phyloP scores from a whole-genome alignment of 1,284 basidiomycete species.

The Microbotryum scabiosae region DNA sequence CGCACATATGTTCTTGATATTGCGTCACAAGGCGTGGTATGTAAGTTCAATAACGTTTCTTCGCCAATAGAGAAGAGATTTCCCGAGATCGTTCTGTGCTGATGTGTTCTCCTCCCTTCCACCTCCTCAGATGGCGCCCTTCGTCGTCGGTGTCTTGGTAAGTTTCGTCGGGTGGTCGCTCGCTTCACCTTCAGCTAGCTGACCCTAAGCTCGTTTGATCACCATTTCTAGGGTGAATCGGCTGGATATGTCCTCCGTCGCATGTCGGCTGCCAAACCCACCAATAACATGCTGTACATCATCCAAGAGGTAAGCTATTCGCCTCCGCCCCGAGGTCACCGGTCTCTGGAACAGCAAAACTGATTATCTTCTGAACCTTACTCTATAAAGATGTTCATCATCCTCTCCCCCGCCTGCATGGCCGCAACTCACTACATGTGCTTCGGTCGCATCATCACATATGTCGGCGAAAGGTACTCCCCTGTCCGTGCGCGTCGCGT shows the following conservation, averaged over 20 bases:
- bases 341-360: too few relatives aligned
- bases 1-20: conserved; percentile 4
- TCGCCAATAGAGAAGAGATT: neutral
- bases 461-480: conserved; percentile 20
- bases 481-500: conserved; percentile 18
- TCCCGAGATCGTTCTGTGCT: neutral
- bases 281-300: conserved; percentile 15
- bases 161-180: neutral
- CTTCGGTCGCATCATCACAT: conserved; percentile 20
- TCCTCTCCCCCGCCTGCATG: conserved; percentile 21
- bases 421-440: conserved; percentile 19
- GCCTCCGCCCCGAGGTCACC: neutral
- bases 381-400: conserved; percentile 16
- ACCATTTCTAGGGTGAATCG: neutral
- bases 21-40: conserved; percentile 9
- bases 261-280: conserved; percentile 13
- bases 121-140: conserved; percentile 17
- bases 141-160: conserved; percentile 7
- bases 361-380: neutral
- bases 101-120: neutral
- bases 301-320: conserved; percentile 2
- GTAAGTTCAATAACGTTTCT: neutral
- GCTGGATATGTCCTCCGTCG: conserved; percentile 20
- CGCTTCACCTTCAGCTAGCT: neutral
- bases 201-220: neutral